Percentiles rank a stretch among this genome's conserved stretches.
Evolutionary conservation across 139 green algal genomes (phyloP).

Genomic region (Coelastrella sp.): DNA sequence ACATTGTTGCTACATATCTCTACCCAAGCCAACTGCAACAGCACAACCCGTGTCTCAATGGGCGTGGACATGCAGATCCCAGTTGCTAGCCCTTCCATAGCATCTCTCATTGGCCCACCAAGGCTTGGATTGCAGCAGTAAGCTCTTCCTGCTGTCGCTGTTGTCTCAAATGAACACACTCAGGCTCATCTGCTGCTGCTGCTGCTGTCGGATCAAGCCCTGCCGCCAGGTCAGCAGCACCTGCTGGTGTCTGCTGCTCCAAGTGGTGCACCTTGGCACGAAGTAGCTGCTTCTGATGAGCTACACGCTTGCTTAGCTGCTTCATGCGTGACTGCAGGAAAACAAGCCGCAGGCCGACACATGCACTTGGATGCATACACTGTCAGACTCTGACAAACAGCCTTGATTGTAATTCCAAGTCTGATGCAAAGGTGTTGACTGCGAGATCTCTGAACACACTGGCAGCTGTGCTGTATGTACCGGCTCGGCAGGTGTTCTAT

Average conservation of each 20-base stretch:
- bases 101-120: background rate
- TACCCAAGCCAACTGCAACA: too few relatives aligned
- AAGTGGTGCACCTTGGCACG: background rate
- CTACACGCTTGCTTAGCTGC: background rate
- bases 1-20: too few relatives aligned
- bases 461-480: too few relatives aligned
- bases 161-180: background rate
- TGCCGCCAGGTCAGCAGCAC: background rate
- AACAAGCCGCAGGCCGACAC: background rate
- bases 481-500: too few relatives aligned
- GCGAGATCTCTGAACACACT: too few relatives aligned
- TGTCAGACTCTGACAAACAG: background rate
- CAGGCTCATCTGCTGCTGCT: background rate
- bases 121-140: background rate
- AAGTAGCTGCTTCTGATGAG: background rate
- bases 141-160: constrained; percentile 6
- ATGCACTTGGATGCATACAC: background rate
- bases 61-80: too few relatives aligned
- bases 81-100: too few relatives aligned
- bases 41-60: too few relatives aligned
- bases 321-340: background rate
- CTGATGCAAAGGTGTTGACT: too few relatives aligned
- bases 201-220: background rate
- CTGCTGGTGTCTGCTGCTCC: background rate
- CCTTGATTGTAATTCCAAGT: too few relatives aligned